These are phyloP conservation scores for Collybia sordida DNA, from an alignment of 768 basidiomycete species.

Conservation along the genomic window DNA sequence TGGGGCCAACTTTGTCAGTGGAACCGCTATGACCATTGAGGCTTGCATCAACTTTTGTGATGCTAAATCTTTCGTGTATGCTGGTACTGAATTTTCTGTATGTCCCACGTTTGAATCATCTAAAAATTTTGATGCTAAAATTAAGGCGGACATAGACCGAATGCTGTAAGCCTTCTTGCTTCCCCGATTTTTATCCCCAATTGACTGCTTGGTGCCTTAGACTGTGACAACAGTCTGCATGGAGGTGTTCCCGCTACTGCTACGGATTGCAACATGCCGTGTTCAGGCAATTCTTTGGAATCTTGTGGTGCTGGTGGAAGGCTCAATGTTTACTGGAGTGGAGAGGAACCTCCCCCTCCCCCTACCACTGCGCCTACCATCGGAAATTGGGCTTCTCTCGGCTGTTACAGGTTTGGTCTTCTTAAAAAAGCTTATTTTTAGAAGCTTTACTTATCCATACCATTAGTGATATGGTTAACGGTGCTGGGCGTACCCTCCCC, in stretches of 20 bases:
- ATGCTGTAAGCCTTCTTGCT: slow-evolving; percentile 46
- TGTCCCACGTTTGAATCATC: slow-evolving; percentile 7
- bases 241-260: slow-evolving; percentile 42
- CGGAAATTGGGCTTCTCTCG: slow-evolving; percentile 67
- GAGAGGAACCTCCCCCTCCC: slow-evolving; percentile 50
- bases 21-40: slow-evolving; percentile 60
- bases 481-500: slow-evolving; percentile 40
- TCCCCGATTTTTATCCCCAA: neutral
- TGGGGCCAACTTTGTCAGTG: slow-evolving; percentile 42
- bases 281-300: slow-evolving; percentile 57
- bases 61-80: slow-evolving; percentile 51
- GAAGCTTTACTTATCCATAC: slow-evolving; percentile 27
- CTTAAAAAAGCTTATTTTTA: slow-evolving; percentile 17
- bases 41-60: slow-evolving; percentile 49
- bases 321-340: slow-evolving; percentile 67
- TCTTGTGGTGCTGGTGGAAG: slow-evolving; percentile 59
- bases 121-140: slow-evolving; percentile 3
- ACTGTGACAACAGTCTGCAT: slow-evolving; percentile 60
- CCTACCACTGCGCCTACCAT: slow-evolving; percentile 53
- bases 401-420: slow-evolving; percentile 63
- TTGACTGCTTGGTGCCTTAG: slow-evolving; percentile 29
- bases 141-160: slow-evolving; percentile 30
- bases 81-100: slow-evolving; percentile 63
- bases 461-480: slow-evolving; percentile 42
- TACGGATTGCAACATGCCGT: slow-evolving; percentile 61